phyloP scores from a whole-genome alignment of 2,329 filamentous ascomycete genomes.

The Scedosporium aurantiacum region DNA sequence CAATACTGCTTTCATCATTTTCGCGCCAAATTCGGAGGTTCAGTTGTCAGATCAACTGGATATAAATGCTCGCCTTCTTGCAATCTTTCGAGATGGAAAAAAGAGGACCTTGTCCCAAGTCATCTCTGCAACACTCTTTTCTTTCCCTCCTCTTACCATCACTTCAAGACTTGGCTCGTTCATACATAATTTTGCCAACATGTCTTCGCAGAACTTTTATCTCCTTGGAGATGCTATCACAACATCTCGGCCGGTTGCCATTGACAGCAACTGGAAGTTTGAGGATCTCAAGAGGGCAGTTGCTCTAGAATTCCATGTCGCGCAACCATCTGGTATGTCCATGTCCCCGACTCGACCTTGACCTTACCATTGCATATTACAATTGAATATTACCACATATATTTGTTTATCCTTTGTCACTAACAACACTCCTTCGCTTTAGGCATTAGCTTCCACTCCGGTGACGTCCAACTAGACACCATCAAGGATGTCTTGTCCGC shows the following conservation, averaged over 20 bases:
- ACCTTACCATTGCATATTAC: too few species aligned
- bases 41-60: background rate
- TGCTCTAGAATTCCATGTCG: conserved; percentile 31
- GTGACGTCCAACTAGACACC: conserved; percentile 19
- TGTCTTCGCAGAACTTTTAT: conserved; percentile 28
- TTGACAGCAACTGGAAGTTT: conserved; percentile 22
- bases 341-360: background rate
- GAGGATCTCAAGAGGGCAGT: conserved; percentile 27
- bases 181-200: conserved; percentile 10
- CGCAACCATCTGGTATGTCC: conserved; percentile 26
- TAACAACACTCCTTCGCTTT: background rate
- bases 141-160: too few species aligned
- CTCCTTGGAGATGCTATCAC: conserved; percentile 28
- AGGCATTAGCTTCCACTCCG: conserved; percentile 17
- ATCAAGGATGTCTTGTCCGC: conserved; percentile 24
- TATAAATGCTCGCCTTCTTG: too few species aligned
- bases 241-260: conserved; percentile 24
- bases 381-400: too few species aligned
- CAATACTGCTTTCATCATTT: background rate
- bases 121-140: too few species aligned
- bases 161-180: too few species aligned
- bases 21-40: background rate
- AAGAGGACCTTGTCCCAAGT: background rate
- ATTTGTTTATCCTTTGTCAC: too few species aligned
- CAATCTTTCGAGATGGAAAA: too few species aligned